Percentiles rank a stretch among this genome's conserved stretches.
Conservation (phyloP, 192 early-diverging fungal genomes). For the Linnemannia zychae region DNA sequence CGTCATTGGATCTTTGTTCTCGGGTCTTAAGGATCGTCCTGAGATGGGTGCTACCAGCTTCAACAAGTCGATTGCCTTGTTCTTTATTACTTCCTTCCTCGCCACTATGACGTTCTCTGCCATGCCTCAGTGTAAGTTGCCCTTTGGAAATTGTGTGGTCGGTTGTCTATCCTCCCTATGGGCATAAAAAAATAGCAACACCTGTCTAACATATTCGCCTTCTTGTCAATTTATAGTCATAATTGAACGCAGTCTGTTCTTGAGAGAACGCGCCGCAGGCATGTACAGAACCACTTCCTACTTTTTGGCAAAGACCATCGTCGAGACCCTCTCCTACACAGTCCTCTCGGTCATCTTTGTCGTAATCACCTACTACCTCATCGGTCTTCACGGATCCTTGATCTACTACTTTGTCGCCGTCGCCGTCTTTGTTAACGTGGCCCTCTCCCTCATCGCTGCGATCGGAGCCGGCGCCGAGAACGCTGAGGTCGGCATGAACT, state of each 20-base stretch:
- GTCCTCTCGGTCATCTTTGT: conserved; percentile 86
- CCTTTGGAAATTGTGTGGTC: conserved; percentile 65
- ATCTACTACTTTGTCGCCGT: conserved; percentile 79
- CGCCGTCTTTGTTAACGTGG: conserved; percentile 82
- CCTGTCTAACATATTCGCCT: conserved; percentile 63
- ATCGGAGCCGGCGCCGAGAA: conserved; percentile 71
- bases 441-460: conserved; percentile 80
- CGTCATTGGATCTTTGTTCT: conserved; percentile 50
- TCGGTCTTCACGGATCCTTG: conserved; percentile 76
- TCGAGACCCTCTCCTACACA: conserved; percentile 54
- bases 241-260: conserved; percentile 75
- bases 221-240: conserved; percentile 61
- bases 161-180: conserved; percentile 68
- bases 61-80: conserved; percentile 62
- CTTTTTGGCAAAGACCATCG: conserved; percentile 74
- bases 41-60: conserved; percentile 44
- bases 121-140: conserved; percentile 72
- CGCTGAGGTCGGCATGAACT: conserved; percentile 68
- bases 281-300: conserved; percentile 80
- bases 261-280: conserved; percentile 80
- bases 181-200: conserved; percentile 69
- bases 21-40: conserved; percentile 42
- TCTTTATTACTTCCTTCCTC: conserved; percentile 60
- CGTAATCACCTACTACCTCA: conserved; percentile 89
- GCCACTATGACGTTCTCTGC: conserved; percentile 71